Percentiles rank a stretch among this genome's conserved stretches.
Evolutionary conservation across 2,329 filamentous ascomycete species (phyloP).

Genomic region (Fusarium protoensiforme): DNA sequence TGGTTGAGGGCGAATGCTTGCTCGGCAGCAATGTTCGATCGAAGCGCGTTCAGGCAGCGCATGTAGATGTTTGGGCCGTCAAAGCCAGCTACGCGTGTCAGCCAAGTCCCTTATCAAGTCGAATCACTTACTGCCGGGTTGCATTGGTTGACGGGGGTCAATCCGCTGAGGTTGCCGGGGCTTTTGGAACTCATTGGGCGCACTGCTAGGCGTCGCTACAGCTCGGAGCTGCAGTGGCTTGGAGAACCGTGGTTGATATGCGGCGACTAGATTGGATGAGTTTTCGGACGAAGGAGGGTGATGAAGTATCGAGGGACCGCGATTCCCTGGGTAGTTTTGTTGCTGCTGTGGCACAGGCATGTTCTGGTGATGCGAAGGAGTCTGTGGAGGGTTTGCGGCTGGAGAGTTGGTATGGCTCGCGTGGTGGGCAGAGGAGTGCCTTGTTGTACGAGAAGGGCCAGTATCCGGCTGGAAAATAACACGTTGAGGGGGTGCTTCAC

Average conservation of each 20-base stretch:
- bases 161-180: slow-evolving; percentile 56
- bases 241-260: slow-evolving; percentile 74
- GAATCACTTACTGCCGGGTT: slow-evolving; percentile 69
- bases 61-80: slow-evolving; percentile 92
- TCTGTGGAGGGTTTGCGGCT: slow-evolving; percentile 41
- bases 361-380: slow-evolving; percentile 47
- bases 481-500: slow-evolving; percentile 86
- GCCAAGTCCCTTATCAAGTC: background rate
- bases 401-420: slow-evolving; percentile 43
- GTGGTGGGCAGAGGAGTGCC: slow-evolving; percentile 64
- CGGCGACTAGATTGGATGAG: slow-evolving; percentile 70
- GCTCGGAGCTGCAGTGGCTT: slow-evolving; percentile 76
- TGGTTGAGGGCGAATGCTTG: slow-evolving; percentile 95
- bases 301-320: slow-evolving; percentile 59
- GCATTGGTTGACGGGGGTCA: slow-evolving; percentile 57
- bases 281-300: slow-evolving; percentile 67
- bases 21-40: slow-evolving; percentile 81
- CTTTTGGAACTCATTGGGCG: slow-evolving; percentile 71
- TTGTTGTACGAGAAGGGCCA: slow-evolving; percentile 70
- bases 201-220: slow-evolving; percentile 80
- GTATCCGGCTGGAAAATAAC: slow-evolving; percentile 88
- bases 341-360: slow-evolving; percentile 47
- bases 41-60: slow-evolving; percentile 84
- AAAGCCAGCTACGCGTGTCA: slow-evolving; percentile 61
- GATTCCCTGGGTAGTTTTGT: slow-evolving; percentile 46